Evolutionary conservation across 108 stramenopile species (phyloP).

Genomic region (Pseudonitzschia multiseries): DNA sequence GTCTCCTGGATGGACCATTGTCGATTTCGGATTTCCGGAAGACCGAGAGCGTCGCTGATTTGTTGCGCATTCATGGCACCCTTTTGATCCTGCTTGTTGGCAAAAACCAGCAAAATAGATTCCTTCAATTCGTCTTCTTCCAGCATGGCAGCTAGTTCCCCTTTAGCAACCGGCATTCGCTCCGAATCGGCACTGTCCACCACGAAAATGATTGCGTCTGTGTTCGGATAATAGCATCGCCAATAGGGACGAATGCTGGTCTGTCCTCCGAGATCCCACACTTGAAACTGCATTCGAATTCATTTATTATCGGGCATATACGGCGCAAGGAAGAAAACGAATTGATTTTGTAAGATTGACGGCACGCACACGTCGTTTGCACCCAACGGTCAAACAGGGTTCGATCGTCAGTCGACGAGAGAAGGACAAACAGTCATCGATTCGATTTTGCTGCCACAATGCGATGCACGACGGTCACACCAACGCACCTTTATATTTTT

Average conservation of each 20-base stretch:
- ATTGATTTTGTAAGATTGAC: not conserved
- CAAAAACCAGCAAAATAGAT: conserved; percentile 97
- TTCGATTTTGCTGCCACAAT: not conserved
- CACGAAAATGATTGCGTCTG: conserved; percentile 99
- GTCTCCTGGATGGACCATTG: conserved; percentile 99
- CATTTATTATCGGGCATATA: no score
- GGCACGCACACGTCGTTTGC: not conserved
- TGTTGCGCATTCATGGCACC: conserved; percentile 97
- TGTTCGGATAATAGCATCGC: conserved; percentile 99
- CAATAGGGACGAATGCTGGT: conserved; percentile 99
- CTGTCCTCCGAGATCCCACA: conserved; percentile 99
- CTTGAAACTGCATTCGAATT: conserved; percentile 85
- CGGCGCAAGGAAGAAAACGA: not conserved
- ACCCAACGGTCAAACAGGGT: not conserved
- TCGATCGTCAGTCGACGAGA: not conserved
- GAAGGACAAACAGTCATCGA: not conserved
- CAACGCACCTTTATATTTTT: conserved; percentile 95
- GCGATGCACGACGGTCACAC: not conserved
- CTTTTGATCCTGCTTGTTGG: conserved; percentile 99
- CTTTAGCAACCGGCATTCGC: conserved; percentile 92
- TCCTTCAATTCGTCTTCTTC: conserved; percentile 97
- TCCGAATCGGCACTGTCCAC: conserved; percentile 98
- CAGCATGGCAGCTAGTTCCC: conserved; percentile 96
- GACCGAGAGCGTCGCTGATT: conserved; percentile 94
- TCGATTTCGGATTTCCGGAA: conserved; percentile 94